Conservation (phyloP, 2,329 filamentous ascomycete genomes). For the Cercospora berteroae region DNA sequence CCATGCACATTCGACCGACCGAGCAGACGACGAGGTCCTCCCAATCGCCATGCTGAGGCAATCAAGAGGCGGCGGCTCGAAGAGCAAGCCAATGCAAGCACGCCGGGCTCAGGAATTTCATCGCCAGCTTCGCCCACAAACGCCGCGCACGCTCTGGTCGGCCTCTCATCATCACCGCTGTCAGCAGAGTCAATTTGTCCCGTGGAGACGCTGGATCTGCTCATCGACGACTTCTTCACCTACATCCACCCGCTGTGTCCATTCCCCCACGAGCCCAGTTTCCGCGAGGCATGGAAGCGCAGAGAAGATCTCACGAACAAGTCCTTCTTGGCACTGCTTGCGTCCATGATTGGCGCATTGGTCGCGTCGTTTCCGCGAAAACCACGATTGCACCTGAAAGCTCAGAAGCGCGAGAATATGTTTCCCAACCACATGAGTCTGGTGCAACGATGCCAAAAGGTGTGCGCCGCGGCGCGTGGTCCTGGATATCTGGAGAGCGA, state of each 20-base stretch:
- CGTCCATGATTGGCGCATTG: conserved; percentile 71
- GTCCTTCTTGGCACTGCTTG: conserved; percentile 67
- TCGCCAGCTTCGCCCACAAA: conserved; percentile 53
- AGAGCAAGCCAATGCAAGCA: conserved; percentile 32
- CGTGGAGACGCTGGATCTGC: conserved; percentile 63
- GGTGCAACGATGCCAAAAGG: conserved; percentile 67
- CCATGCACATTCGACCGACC: conserved; percentile 66
- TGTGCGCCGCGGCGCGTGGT: conserved; percentile 67
- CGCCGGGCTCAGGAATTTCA: conserved; percentile 45
- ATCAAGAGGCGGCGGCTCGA: conserved; percentile 61
- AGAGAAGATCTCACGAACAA: conserved; percentile 66
- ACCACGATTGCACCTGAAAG: conserved; percentile 67
- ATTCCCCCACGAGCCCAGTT: conserved; percentile 76
- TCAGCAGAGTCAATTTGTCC: conserved; percentile 70
- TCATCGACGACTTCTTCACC: conserved; percentile 80
- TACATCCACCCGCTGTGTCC: conserved; percentile 75
- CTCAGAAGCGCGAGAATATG: conserved; percentile 61
- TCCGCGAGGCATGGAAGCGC: conserved; percentile 65
- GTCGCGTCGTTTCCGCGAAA: conserved; percentile 74
- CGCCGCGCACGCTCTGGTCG: conserved; percentile 53
- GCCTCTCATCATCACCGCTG: conserved; percentile 45
- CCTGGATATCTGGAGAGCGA: conserved; percentile 55
- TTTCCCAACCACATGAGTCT: conserved; percentile 69
- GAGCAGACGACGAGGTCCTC: conserved; percentile 62
- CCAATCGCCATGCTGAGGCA: conserved; percentile 65